Evolutionary conservation across 495 filamentous ascomycete genomes (phyloP), one percentile per base, ranked within the genome.

Genomic region (Bathelium albidoporum): DNA sequence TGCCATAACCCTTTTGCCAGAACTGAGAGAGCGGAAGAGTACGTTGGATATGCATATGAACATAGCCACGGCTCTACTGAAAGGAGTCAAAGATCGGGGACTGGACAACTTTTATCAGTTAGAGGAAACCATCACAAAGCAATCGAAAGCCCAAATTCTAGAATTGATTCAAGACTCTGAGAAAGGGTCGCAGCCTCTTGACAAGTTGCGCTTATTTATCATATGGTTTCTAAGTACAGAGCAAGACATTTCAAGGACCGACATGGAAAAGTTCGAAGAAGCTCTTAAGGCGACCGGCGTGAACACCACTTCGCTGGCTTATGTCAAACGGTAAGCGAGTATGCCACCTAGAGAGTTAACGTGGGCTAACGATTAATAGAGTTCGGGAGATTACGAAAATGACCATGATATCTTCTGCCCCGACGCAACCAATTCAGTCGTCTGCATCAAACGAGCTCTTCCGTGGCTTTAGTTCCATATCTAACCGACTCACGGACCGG

Each of bases 31-130:
- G 69, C 84, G 94, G 62, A 99, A 99, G 73, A 86, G 87, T 1
- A 82, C 86, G 20, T 81, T 99, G 14, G 93, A 97, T 71, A 97
- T 96, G 90, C 95, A 99, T 74, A 99, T 99, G 95, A 96, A 95
- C 72, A 96, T 96, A 62, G 83, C 90, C n/a, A 90, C 89, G 10
- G 85, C 89, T 18, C 74, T 96, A 9, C 76, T 96, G 55, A 89
- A 88, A 66, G 91, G 91, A 1, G 94, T 96, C 73, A 95, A 96
- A 74, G 91, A 93, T 66, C 86, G 95, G 2, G 91, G 97, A 72
- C 76, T 99, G 26, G 94, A 99, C 72, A 93, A 92, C 70, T 99
- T 89, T 77, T 97, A 91, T 77, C 90, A 97, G 74, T 81, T 96
- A 28, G 95, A 99, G 70, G 91, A 99, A 73, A 90, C 86, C 68